Evolutionary conservation across 1,284 basidiomycete species (phyloP), one percentile per base, ranked within the genome.

Genomic region (Tylopilus sp.): DNA sequence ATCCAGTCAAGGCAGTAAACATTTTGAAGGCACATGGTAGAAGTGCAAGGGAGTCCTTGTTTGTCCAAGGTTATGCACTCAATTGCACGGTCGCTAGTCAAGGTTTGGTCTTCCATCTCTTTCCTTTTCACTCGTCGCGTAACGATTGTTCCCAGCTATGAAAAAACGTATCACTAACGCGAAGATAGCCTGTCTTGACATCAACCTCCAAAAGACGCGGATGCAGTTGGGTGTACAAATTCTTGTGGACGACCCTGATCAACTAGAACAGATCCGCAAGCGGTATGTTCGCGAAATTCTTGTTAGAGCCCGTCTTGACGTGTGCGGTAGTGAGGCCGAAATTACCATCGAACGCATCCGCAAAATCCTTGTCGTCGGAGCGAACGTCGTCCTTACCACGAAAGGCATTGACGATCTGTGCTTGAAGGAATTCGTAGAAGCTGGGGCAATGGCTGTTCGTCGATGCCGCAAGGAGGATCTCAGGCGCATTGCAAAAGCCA

Each of bases 171-270:
- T 99, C 62, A 78, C 78, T 8, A 86, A 86, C 58, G 97, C 97
- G 41, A 99, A 98, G 74, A 98, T 99, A 62, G 97, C 97, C 2
- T 97, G 96, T 71, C 78, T 99, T 53, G 97, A 99, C 67, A 99
- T 99, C 69, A 98, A 99, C 72, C 78, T 99, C 42, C 90, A 93
- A 66, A 99, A 99, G 74, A 80, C 92, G 50, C 85, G 97, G 39
- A 98, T 99, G 96, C 95, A 98, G 63, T 79, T 99, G 35, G 97
- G 97, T 55, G 88, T 99, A 7, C 97, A 99, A 70, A 96, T 99
- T 66, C 82, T 97, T 38, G 93, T 99, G 33, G 97, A 99, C 48
- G 92, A 99, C 70, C 97, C 97, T 3, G 84, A 94, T 53, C 93
- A 99, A 71, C 75, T 99, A 44, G 97, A 99, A 69, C 92, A 95